phyloP scores from a whole-genome alignment of 2,329 filamentous ascomycete genomes.

The Alternaria consortialis region DNA sequence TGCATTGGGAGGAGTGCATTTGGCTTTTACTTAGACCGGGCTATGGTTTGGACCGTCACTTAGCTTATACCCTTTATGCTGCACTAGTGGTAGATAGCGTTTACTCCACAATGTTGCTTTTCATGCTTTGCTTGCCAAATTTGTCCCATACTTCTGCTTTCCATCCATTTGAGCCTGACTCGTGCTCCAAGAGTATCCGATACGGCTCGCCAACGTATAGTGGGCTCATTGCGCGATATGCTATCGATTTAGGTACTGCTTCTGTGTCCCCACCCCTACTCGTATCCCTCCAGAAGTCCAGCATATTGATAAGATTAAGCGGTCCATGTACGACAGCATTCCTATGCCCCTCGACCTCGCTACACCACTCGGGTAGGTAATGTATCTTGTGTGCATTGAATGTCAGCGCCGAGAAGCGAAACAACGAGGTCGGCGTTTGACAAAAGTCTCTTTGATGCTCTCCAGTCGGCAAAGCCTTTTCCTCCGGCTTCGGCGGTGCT shows the following conservation, averaged over 20 bases:
- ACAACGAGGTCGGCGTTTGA: conserved; percentile 77
- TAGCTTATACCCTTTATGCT: conserved; percentile 4
- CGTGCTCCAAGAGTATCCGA: conserved; percentile 35
- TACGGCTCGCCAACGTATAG: conserved; percentile 46
- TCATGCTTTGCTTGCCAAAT: conserved; percentile 45
- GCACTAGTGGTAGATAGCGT: background rate
- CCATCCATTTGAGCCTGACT: conserved; percentile 18
- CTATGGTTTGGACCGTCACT: background rate
- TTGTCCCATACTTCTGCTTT: conserved; percentile 44
- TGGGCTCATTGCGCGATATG: conserved; percentile 45
- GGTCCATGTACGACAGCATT: conserved; percentile 88
- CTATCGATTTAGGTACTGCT: conserved; percentile 37
- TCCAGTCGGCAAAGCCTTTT: conserved; percentile 31
- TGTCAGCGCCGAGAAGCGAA: conserved; percentile 89
- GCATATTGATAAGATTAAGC: conserved; percentile 68
- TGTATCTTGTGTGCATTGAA: conserved; percentile 96
- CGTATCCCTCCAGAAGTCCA: conserved; percentile 47
- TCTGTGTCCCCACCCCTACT: conserved; percentile 21
- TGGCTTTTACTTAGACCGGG: conserved; percentile 4
- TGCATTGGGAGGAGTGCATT: conserved; percentile 4
- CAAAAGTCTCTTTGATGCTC: conserved; percentile 61
- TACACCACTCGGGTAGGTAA: conserved; percentile 76
- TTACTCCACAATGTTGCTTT: conserved; percentile 38
- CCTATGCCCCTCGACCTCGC: conserved; percentile 75
- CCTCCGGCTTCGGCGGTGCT: conserved; percentile 25